Evolutionary conservation across 139 green algal species (phyloP), one percentile per base, ranked within the genome.

Genomic region (Chlamydomonas urium): DNA sequence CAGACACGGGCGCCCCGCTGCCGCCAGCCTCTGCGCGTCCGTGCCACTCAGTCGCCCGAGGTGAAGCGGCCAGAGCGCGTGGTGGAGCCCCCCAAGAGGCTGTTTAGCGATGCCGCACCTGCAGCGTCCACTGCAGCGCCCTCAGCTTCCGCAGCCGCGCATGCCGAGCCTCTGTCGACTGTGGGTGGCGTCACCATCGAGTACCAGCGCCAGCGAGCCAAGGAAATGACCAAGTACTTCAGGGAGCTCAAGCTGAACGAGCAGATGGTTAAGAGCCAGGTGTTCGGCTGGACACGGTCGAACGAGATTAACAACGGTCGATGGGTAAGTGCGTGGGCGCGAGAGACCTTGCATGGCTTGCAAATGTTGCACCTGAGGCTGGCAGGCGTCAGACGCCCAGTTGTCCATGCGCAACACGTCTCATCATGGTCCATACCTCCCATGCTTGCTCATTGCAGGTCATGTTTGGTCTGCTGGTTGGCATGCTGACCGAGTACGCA

Each of bases 231-330:
- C 38, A 71, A 87, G 31, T 98, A 96, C 78, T 97, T 98, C 69
- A 84, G 91, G 61, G 81, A 90, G 29, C n/a, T 57, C 31, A 62
- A 57, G 34, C 28, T 24, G 17, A 33, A 14, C 29, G n/a, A 37
- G 34, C 38, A 62, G 32, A 21, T 37, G 36, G 45, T 72, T 26
- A 26, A 37, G 32, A 48, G 50, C 37, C 48, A 61, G 33, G 77
- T 92, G 26, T 96, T 99, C 72, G 94, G 94, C 5, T 99, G 90
- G 87, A 97, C 92, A 0, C 72, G 48, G 2, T 87, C 90, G 63
- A 96, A 96, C 37, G 94, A 99, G 75, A 96, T 97, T 31, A 79
- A 56, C 69, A 99, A 99, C 71, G 94, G 94, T 0, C 88, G 94
- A 17, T 99, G 94, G 94, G 91, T 95, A 2, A 98, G 37, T 53